Conservation (phyloP, 176 grass and related monocot genomes). For the Cymbopogon citratus region DNA sequence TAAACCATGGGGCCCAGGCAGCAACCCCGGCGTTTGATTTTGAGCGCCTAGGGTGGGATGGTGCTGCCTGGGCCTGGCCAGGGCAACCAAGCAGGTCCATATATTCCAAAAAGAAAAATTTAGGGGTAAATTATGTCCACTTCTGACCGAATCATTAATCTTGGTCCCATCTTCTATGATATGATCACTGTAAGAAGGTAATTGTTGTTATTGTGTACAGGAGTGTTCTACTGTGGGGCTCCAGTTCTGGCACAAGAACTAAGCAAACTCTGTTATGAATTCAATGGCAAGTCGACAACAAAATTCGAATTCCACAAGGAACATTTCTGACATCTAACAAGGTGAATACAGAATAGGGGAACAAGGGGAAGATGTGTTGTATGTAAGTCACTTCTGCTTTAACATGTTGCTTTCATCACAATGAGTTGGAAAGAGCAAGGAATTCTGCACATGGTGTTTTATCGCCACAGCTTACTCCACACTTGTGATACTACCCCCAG, state of each 20-base stretch:
- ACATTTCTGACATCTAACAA: slow-evolving; percentile 53
- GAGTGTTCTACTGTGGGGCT: slow-evolving; percentile 95
- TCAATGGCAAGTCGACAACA: slow-evolving; percentile 52
- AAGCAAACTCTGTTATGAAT: slow-evolving; percentile 65
- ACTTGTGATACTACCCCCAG: background rate
- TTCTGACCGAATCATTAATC: background rate
- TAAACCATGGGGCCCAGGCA: background rate
- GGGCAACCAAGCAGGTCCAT: background rate
- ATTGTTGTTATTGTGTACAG: slow-evolving; percentile 38
- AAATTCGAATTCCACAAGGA: slow-evolving; percentile 99
- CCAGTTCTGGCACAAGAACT: slow-evolving; percentile 72
- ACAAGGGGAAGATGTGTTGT: slow-evolving; percentile 10
- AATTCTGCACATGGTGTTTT: background rate
- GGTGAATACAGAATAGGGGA: slow-evolving; percentile 16
- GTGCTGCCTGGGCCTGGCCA: background rate
- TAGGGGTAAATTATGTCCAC: background rate
- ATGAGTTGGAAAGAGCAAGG: slow-evolving; percentile 17
- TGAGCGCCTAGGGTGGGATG: background rate
- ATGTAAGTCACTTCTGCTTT: slow-evolving; percentile 27
- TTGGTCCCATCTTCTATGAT: slow-evolving; percentile 3
- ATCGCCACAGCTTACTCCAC: background rate
- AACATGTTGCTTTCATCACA: slow-evolving; percentile 1
- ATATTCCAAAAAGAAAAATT: background rate
- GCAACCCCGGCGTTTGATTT: background rate
- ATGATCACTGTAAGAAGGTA: slow-evolving; percentile 7